A percentile compares a stretch with the other conserved stretches of the same genome.
Conservation (phyloP, 2,329 filamentous ascomycete genomes). For the Sclerotinia nivalis region DNA sequence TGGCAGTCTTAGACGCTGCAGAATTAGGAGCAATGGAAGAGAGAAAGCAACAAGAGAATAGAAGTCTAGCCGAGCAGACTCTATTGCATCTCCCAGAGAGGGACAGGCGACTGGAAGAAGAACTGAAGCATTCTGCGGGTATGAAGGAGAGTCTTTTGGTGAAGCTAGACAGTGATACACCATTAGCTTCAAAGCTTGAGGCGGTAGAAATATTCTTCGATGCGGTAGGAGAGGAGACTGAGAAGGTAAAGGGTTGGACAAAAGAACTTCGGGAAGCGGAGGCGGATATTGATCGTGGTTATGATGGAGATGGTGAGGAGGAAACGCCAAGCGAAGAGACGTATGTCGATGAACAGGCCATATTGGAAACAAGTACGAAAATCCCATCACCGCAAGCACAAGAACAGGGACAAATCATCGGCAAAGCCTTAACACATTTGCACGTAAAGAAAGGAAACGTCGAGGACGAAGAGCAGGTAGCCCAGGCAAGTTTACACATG, state of each 20-base stretch:
- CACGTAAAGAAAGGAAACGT: neutral
- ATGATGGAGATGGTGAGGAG: neutral
- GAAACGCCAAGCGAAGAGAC: neutral
- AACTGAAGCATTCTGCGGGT: neutral
- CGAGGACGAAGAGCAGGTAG: neutral
- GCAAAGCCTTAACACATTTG: neutral
- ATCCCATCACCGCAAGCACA: neutral
- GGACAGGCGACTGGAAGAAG: neutral
- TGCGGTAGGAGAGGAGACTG: neutral
- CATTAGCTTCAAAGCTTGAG: neutral
- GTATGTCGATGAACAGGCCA: neutral
- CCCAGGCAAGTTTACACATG: neutral
- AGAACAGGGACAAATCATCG: neutral
- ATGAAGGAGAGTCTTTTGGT: neutral
- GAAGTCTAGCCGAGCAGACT: neutral
- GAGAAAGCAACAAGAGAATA: neutral
- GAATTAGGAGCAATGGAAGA: neutral
- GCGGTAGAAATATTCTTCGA: neutral
- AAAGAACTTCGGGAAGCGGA: neutral
- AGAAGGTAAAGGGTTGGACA: neutral
- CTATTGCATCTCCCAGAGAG: neutral
- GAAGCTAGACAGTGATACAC: conserved; percentile 5
- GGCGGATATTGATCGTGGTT: neutral
- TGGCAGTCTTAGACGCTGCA: conserved; percentile 5
- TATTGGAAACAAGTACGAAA: neutral